Percentiles rank a stretch among this genome's conserved stretches.
Evolutionary conservation across 1,284 basidiomycete species (phyloP).

Genomic region (Fomitopsis schrenkii): DNA sequence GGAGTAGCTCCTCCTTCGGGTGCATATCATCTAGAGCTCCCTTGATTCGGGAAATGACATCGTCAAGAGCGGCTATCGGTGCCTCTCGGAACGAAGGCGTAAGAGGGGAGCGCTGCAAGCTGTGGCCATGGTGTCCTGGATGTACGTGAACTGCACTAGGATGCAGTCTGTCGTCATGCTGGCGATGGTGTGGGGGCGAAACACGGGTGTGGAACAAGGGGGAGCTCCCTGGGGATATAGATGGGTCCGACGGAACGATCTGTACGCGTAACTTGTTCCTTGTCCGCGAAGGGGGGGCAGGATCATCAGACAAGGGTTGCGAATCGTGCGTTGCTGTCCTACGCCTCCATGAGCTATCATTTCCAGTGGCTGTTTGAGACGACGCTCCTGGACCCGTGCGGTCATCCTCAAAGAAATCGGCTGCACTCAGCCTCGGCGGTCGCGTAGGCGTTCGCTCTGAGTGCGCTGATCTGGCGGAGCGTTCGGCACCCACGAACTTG

Average conservation of each 20-base stretch:
- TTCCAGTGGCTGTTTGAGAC: slow-evolving; percentile 17
- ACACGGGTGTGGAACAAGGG: background rate
- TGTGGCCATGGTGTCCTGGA: slow-evolving; percentile 8
- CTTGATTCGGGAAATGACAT: slow-evolving; percentile 86
- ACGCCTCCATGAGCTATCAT: slow-evolving; percentile 44
- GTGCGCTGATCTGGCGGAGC: slow-evolving; percentile 26
- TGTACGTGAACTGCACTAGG: background rate
- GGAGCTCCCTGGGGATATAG: background rate
- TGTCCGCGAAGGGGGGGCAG: background rate
- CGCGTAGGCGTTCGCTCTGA: slow-evolving; percentile 9
- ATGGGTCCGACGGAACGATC: background rate
- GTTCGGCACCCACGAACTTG: slow-evolving; percentile 50
- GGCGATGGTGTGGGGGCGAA: background rate
- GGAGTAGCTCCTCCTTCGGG: slow-evolving; percentile 16
- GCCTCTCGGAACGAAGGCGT: slow-evolving; percentile 54
- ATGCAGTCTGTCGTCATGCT: slow-evolving; percentile 6
- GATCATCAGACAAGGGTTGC: background rate
- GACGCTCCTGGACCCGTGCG: slow-evolving; percentile 7
- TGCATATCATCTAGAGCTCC: slow-evolving; percentile 79
- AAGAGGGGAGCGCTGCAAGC: slow-evolving; percentile 26
- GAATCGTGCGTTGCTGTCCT: background rate
- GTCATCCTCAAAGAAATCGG: slow-evolving; percentile 63
- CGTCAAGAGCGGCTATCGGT: slow-evolving; percentile 74
- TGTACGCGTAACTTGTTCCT: slow-evolving; percentile 3
- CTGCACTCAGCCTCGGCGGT: slow-evolving; percentile 49